phyloP scores from a whole-genome alignment of 371 early-diverging fungal genomes.

The Rhizopus stolonifer region DNA sequence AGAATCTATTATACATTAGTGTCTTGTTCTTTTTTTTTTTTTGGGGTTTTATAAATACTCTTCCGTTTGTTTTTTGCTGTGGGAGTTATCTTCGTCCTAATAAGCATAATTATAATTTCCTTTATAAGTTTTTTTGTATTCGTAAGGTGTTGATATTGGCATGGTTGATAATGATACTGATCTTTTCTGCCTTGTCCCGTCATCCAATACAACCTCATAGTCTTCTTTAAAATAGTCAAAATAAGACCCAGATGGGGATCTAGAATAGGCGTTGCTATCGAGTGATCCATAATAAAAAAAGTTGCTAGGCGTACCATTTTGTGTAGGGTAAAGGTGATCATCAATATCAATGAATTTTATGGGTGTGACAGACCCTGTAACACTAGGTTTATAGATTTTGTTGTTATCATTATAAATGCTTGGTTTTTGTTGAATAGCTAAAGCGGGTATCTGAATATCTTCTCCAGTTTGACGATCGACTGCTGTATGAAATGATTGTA shows the following conservation, averaged over 20 bases:
- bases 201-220: conserved; percentile 31
- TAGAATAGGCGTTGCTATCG: conserved; percentile 11
- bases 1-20: conserved; percentile 12
- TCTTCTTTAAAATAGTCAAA: conserved; percentile 23
- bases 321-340: not conserved
- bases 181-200: conserved; percentile 29
- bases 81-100: conserved; percentile 4
- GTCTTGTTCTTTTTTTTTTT: not conserved
- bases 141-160: conserved; percentile 7
- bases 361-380: not conserved
- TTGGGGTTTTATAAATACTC: conserved; percentile 10
- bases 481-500: conserved; percentile 28
- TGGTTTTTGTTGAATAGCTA: not conserved
- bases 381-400: not conserved
- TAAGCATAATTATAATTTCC: conserved; percentile 21
- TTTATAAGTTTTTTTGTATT: conserved; percentile 14
- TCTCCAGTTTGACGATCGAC: conserved; percentile 3
- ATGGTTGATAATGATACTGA: conserved; percentile 32
- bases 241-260: conserved; percentile 20
- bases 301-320: conserved; percentile 15
- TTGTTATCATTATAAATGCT: not conserved
- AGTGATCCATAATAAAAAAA: conserved; percentile 25
- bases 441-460: not conserved
- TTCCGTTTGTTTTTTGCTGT: conserved; percentile 3
- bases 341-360: not conserved